Percentiles rank a stretch among this genome's conserved stretches.
These are phyloP conservation scores for Ilex aquifolium DNA, from an alignment of 257 asterid genomes.

Conservation along the genomic window DNA sequence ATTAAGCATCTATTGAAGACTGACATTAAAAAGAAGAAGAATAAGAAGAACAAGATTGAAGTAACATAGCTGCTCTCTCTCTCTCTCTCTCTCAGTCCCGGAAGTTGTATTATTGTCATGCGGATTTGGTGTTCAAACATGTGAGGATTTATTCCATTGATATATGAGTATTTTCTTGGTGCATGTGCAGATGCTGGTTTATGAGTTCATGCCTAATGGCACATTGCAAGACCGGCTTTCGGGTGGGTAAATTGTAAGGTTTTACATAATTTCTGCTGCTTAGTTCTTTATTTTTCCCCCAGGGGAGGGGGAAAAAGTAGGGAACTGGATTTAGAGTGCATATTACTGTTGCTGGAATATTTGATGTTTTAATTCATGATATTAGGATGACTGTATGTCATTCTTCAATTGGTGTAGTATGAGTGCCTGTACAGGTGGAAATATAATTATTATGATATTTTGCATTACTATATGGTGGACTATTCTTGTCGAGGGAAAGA, in stretches of 20 bases:
- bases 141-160: neutral
- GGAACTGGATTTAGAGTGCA: neutral
- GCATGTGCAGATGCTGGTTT: conserved; percentile 66
- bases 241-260: conserved; percentile 29
- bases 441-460: no score
- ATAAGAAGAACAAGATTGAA: no score
- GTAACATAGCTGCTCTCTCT: neutral
- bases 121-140: no score
- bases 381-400: no score
- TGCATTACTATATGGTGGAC: no score
- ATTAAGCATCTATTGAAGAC: no score
- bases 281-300: neutral
- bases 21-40: no score
- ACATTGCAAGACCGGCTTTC: conserved; percentile 74
- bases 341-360: neutral
- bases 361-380: neutral
- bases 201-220: conserved; percentile 85
- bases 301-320: neutral
- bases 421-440: no score
- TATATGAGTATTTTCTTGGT: conserved; percentile 14
- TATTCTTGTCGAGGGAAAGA: no score
- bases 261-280: neutral
- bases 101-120: neutral
- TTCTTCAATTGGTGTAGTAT: no score
- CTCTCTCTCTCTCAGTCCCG: neutral